These are phyloP conservation scores for Solanum lycopersicoides DNA, from an alignment of 257 asterid species.

Conservation along the genomic window DNA sequence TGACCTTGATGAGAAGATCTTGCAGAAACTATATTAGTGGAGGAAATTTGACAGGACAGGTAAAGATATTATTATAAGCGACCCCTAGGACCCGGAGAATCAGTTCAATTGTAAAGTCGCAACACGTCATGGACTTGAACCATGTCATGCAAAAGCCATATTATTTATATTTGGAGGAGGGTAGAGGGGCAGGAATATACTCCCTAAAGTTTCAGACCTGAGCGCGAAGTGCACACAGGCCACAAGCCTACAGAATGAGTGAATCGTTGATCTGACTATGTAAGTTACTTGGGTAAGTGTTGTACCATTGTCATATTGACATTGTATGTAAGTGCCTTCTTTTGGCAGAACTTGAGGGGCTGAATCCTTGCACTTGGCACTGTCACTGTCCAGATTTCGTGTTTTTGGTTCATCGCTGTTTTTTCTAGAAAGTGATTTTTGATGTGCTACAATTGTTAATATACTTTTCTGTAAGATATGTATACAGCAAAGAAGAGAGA, in stretches of 20 bases:
- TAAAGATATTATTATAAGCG: conserved; percentile 19
- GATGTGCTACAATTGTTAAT: background rate
- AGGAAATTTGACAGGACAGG: conserved; percentile 11
- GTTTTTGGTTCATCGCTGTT: background rate
- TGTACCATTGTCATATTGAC: background rate
- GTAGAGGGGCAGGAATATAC: background rate
- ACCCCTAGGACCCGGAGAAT: background rate
- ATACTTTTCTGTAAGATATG: background rate
- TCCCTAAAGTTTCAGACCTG: background rate
- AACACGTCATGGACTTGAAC: no score
- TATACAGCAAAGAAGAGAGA: background rate
- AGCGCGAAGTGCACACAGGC: background rate
- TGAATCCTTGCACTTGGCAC: background rate
- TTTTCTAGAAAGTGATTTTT: background rate
- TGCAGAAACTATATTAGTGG: conserved; percentile 7
- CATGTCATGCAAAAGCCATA: background rate
- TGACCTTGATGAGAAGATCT: conserved; percentile 4
- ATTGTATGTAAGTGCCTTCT: background rate
- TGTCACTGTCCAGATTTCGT: background rate
- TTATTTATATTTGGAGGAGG: background rate
- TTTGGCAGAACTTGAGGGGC: background rate
- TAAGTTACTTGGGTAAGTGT: background rate
- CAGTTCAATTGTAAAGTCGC: background rate
- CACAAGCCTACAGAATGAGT: background rate
- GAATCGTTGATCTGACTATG: background rate